These are phyloP conservation scores for Citropsis articulata DNA, from an alignment of 345 rosid species.

Conservation along the genomic window DNA sequence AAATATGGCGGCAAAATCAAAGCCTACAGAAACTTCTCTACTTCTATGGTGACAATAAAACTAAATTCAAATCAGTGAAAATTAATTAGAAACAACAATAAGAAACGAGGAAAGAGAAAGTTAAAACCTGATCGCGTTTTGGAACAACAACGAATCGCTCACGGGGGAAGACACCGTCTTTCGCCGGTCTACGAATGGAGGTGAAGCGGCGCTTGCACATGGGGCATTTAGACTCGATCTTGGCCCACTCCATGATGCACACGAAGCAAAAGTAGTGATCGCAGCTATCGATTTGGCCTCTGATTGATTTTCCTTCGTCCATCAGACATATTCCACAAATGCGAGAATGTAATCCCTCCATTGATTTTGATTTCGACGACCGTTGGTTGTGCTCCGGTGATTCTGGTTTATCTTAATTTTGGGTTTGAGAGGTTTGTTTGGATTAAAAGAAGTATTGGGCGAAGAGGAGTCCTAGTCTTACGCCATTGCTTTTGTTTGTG, in stretches of 20 bases:
- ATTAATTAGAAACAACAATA: background rate
- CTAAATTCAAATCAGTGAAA: background rate
- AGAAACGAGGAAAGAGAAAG: background rate
- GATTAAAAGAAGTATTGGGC: background rate
- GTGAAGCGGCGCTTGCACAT: slow-evolving; percentile 56
- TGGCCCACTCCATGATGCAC: slow-evolving; percentile 68
- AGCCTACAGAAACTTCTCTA: background rate
- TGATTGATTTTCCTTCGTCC: slow-evolving; percentile 36
- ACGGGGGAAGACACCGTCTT: slow-evolving; percentile 32
- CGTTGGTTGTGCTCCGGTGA: background rate
- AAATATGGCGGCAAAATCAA: background rate
- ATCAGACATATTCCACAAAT: slow-evolving; percentile 54
- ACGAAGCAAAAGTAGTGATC: slow-evolving; percentile 62
- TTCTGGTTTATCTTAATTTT: background rate
- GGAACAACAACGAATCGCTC: slow-evolving; percentile 41
- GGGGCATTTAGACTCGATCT: slow-evolving; percentile 59
- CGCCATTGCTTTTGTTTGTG: background rate
- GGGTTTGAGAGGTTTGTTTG: slow-evolving; percentile 24
- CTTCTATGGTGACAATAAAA: background rate
- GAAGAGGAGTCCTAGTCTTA: background rate
- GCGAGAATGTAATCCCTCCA: background rate
- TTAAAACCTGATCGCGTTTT: slow-evolving; percentile 48
- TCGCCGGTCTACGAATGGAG: slow-evolving; percentile 37
- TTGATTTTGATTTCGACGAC: background rate
- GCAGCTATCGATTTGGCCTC: slow-evolving; percentile 60